phyloP scores from a whole-genome alignment of 768 basidiomycete genomes.

The Leccinum fibrillosum region DNA sequence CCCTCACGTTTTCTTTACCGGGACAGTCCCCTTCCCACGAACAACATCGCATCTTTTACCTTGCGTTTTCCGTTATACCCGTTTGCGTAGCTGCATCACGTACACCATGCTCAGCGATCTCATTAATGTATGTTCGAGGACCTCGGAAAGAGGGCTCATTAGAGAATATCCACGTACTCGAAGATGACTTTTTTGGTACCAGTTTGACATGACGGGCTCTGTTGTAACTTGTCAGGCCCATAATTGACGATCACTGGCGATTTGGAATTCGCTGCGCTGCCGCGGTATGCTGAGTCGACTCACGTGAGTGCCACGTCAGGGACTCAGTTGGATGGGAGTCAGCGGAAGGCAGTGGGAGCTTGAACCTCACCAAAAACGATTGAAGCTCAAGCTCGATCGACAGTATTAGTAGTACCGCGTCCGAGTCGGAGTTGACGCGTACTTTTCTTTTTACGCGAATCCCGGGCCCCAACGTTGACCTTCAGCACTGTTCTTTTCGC shows the following conservation, averaged over 20 bases:
- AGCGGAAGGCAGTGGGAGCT: not conserved
- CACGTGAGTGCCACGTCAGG: not conserved
- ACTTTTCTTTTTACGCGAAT: not conserved
- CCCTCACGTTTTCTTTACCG: conserved; percentile 15
- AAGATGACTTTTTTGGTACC: not conserved
- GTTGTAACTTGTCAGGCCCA: not conserved
- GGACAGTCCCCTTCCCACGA: conserved; percentile 12
- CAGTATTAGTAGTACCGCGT: no score
- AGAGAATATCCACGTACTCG: conserved; percentile 11
- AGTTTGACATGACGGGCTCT: not conserved
- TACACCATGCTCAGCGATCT: conserved; percentile 28
- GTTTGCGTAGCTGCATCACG: conserved; percentile 26
- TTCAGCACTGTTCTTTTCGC: not conserved
- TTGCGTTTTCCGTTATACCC: conserved; percentile 27
- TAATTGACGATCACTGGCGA: not conserved
- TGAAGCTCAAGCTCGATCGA: not conserved
- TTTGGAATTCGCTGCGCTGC: not conserved
- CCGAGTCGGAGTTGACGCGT: not conserved
- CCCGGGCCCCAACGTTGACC: not conserved
- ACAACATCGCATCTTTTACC: conserved; percentile 14
- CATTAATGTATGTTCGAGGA: conserved; percentile 29
- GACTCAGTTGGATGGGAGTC: not conserved
- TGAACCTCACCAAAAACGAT: not conserved
- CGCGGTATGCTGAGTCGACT: not conserved
- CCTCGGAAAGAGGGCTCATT: conserved; percentile 9